Base-by-base conservation (phyloP, 768 basidiomycete species). In the Rhodotorula sphaerocarpa region DNA sequence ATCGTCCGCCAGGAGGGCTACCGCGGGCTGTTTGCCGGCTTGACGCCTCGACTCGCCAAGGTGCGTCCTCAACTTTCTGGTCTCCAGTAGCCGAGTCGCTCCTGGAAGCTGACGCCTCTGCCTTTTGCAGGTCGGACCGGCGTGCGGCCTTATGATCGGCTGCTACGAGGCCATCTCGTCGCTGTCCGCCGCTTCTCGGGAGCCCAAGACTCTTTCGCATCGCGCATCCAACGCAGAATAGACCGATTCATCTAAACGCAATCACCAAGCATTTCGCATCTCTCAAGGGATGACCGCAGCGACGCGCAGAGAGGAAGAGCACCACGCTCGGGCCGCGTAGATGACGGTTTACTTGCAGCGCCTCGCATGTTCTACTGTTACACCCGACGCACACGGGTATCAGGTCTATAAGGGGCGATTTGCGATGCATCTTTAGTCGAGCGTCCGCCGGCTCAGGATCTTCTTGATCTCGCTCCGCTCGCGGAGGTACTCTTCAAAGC, bases 81-180 rank as follows among this genome's bases (percentile, higher is more conserved):
- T 30, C 46, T 42, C 47, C 16, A n/a, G n/a, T 20, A 20, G 66
- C 91, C 90, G 11, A 10, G 23, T 56, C 36, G 16, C 30, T 3
- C 5, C 3, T 21, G 34, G n/a, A 4, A 7, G 18, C 45, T 46
- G 18, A 46, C 45, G 45, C n/a, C n/a, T n/a, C n/a, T 25, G 16
- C 11, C n/a, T 7, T 44, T 2, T 18, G 16, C 31, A 66, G 65
- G 59, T 68, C 42, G 67, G 62, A 3, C 95, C 95, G 43, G 95
- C 93, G 45, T 99, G 95, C 75, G 93, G 93, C 28, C 86, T 99
- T 69, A 96, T 97, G 93, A 95, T 96, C 74, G 84, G 88, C 59
- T 91, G 86, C 75, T 97, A 86, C 73, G 92, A 97, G 83, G 63
- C 55, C 41, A 36, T 66, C 12, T 50, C 55, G 5, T 27, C 27